Conservation (phyloP, 768 basidiomycete species). For the Pilatotrama ljubarskyi region DNA sequence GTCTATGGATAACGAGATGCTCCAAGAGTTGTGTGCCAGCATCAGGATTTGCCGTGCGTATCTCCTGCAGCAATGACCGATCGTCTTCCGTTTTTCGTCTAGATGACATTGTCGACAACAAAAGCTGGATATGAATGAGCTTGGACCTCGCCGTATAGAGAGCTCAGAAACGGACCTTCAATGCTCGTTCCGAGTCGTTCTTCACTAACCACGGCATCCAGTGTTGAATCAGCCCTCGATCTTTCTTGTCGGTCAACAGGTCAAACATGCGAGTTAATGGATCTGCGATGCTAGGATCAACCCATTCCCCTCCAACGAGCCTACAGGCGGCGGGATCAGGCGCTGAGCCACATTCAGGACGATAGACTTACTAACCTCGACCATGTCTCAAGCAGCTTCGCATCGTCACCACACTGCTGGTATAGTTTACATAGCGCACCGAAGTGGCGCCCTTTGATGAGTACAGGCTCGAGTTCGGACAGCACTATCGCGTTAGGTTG, state of each 20-base stretch:
- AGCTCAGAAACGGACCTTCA: conserved; percentile 51
- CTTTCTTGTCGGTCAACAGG: conserved; percentile 56
- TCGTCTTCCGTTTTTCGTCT: conserved; percentile 70
- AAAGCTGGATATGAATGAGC: conserved; percentile 44
- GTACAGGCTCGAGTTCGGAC: conserved; percentile 60
- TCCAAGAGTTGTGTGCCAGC: conserved; percentile 78
- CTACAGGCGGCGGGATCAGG: too few relatives aligned
- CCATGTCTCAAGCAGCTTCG: conserved; percentile 67
- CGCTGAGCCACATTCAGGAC: too few relatives aligned
- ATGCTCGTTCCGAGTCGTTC: conserved; percentile 64
- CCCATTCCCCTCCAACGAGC: conserved; percentile 64
- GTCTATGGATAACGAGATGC: conserved; percentile 71
- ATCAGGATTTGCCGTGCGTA: conserved; percentile 53
- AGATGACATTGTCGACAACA: conserved; percentile 53
- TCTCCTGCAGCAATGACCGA: conserved; percentile 51
- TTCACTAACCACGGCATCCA: conserved; percentile 84
- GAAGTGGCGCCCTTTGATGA: conserved; percentile 54
- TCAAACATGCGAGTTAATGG: conserved; percentile 61
- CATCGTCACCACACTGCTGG: conserved; percentile 52
- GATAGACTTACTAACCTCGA: conserved; percentile 70
- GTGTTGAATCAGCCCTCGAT: conserved; percentile 60
- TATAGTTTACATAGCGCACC: conserved; percentile 64
- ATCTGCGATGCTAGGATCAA: conserved; percentile 61
- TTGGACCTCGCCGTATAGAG: too few relatives aligned
- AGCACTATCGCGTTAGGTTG: conserved; percentile 54